phyloP scores from a whole-genome alignment of 371 early-diverging fungal genomes.

The Rhizopus delemar region DNA sequence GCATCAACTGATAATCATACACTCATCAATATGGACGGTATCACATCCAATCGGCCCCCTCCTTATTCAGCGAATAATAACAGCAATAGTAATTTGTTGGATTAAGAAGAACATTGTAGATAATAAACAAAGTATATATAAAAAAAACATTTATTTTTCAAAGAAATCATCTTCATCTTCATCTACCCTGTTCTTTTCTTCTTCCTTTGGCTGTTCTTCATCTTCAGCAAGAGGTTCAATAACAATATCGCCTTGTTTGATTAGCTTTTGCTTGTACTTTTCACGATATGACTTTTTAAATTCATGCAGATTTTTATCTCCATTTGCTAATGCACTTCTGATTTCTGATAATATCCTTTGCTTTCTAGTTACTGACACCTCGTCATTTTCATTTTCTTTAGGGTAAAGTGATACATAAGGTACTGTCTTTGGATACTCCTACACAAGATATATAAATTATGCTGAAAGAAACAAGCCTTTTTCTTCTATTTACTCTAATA shows the following conservation, averaged over 20 bases:
- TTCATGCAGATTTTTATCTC: conserved; percentile 27
- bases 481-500: conserved; percentile 19
- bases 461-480: neutral
- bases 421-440: conserved; percentile 38
- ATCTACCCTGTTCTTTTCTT: conserved; percentile 4
- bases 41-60: conserved; percentile 9
- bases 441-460: neutral
- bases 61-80: conserved; percentile 10
- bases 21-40: conserved; percentile 22
- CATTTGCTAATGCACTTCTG: conserved; percentile 18
- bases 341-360: conserved; percentile 30
- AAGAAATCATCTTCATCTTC: conserved; percentile 32
- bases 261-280: conserved; percentile 32
- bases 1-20: conserved; percentile 2
- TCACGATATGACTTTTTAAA: conserved; percentile 34
- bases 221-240: conserved; percentile 24
- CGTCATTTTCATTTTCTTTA: conserved; percentile 25
- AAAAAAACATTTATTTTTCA: conserved; percentile 19
- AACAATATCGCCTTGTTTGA: conserved; percentile 23
- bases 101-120: conserved; percentile 10
- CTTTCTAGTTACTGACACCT: conserved; percentile 15
- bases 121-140: neutral
- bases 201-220: conserved; percentile 11
- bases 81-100: neutral
- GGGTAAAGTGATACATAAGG: conserved; percentile 43